Evolutionary conservation across 1,139 yeast species (phyloP), one percentile per base, ranked within the genome.

Genomic region (Diutina pseudorugosa): DNA sequence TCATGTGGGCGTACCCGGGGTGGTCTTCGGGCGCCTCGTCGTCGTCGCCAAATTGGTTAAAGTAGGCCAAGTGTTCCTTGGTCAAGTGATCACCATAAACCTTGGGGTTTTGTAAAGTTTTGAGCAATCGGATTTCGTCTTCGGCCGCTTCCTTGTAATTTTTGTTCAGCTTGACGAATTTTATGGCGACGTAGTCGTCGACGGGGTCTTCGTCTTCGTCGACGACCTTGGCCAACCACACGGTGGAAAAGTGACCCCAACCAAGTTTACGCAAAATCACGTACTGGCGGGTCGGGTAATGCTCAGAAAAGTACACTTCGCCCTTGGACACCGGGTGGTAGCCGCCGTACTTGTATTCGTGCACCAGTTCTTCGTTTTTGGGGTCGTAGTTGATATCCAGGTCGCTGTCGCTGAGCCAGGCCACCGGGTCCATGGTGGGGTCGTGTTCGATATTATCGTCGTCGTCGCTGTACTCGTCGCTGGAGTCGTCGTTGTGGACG

Each of bases 191-290:
- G 62, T 84, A 71, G 53, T 77, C 72, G 55, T 76, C 73, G 45
- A 71, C 68, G 19, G 33, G 30, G 8, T 25, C 30, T n/a, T 25
- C 47, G 60, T 85, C 36, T 5, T 8, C 30, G 12, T 44, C 30
- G 16, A 33, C 21, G 19, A 59, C 56, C 55, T 73, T 77, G 8
- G 94, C 93, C 27, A 88, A 71, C 96, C 96, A 88, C 40, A 88
- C 96, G 1, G 95, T 87, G 40, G 90, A 82, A 62, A 88, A 88
- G 65, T 88, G 95, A 49, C 96, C 96, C 95, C 95, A 87, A 7
- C 96, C 96, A 4, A 89, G 71, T 64, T 89, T 89, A 55, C 96
- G 75, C 19, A 85, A 82, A 50, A 89, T 68, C 3, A 79, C 74
- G 65, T 89, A 89, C 41, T 51, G 55, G 41, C 53, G 52, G 44